Conservation (phyloP, 768 basidiomycete genomes). For the Hygrocybe coccinea region DNA sequence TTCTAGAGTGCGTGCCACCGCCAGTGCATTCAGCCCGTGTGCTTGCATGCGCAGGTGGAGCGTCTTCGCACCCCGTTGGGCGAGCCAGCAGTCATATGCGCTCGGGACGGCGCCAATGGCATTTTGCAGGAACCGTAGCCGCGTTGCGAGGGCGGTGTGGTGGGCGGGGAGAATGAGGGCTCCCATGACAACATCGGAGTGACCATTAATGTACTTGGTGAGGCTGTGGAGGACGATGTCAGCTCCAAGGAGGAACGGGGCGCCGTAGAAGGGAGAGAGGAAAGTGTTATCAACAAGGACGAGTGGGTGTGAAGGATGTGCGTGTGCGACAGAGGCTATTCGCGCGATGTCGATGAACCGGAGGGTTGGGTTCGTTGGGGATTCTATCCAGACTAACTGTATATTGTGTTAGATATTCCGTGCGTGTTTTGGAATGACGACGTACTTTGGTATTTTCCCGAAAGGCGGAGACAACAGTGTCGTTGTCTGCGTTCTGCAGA, state of each 20-base stretch:
- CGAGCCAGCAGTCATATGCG: constrained; percentile 85
- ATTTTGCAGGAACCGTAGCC: constrained; percentile 85
- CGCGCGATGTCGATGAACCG: constrained; percentile 76
- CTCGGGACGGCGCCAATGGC: constrained; percentile 81
- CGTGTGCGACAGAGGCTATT: constrained; percentile 59
- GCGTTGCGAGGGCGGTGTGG: constrained; percentile 43
- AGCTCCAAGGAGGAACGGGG: constrained; percentile 79
- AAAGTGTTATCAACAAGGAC: constrained; percentile 95
- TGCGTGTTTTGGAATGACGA: not conserved
- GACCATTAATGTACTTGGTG: constrained; percentile 91
- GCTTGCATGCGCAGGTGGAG: constrained; percentile 82
- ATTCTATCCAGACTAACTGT: constrained; percentile 91
- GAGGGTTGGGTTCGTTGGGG: constrained; percentile 93
- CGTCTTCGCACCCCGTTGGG: constrained; percentile 88
- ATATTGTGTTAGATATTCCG: not conserved
- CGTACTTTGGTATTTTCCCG: constrained; percentile 75
- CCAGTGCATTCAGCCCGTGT: constrained; percentile 80
- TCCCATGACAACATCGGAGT: constrained; percentile 92
- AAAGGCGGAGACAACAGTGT: constrained; percentile 60
- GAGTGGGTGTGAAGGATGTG: constrained; percentile 61
- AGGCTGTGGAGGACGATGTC: constrained; percentile 82
- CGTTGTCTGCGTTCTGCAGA: constrained; percentile 64
- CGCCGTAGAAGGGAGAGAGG: constrained; percentile 86
- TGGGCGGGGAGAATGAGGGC: constrained; percentile 64
- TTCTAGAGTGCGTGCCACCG: constrained; percentile 60